Base-by-base conservation (phyloP, 345 rosid species). In the Boechera stricta region DNA sequence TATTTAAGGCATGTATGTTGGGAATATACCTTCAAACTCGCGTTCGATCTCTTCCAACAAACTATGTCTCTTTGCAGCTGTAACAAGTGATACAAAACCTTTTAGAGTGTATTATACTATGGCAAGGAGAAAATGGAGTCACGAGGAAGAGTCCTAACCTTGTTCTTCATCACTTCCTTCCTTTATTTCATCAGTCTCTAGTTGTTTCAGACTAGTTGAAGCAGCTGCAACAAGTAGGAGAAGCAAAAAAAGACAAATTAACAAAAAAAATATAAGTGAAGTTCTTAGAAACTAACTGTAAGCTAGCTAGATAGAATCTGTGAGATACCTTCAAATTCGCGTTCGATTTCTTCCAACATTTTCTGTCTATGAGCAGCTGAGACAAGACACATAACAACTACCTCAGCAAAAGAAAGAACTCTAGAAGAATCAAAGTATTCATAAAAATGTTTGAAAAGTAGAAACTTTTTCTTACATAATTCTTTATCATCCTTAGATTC, bases 301-400 rank as follows among this genome's bases (percentile, higher is more conserved):
- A 64, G 45, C 26, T 72, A 64, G 63, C 45, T 61, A 47, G 21
- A 24, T 13, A 12, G 1, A 53, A 39, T 39, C 62, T 63, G 0
- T 52, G n/a, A 58, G 42, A 49, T 58, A 75, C 79, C 79, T 75
- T 75, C 79, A 12, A 74, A 74, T 10, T 74, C 78, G 4, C n/a
- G 24, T 66, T 74, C 72, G 0, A 74, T 66, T 0, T 57, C 78
- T 74, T 74, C 78, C 72, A 74, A 33, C 72, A 74, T 74, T 18
- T 66, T 74, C 24, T 56, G 72, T 57, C 78, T 66, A 0, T 66
- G 41, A 74, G 63, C 51, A 74, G 67, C 78, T 74, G 67, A 56
- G 65, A 66, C 11, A 73, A 73, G 55, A 58, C 26, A 67, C 35
- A 58, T 58, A 64, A 64, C 47, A 64, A 54, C n/a, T 29, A 38